Conservation (phyloP, 2,329 filamentous ascomycete genomes). For the Bertia moriformis region DNA sequence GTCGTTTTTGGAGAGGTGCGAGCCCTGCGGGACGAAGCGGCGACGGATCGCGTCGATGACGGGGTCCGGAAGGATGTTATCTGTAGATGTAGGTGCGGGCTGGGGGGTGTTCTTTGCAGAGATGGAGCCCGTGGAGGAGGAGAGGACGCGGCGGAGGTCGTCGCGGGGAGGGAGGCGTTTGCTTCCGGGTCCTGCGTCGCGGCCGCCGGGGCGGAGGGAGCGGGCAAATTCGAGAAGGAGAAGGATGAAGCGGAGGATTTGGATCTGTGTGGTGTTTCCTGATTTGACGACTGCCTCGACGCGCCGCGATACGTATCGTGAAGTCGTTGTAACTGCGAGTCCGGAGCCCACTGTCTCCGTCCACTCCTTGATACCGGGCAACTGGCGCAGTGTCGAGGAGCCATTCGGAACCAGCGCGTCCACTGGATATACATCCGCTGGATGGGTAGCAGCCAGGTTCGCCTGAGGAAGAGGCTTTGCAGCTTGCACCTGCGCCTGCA, state of each 20-base stretch:
- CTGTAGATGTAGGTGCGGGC: conserved; percentile 5
- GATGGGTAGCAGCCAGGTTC: conserved; percentile 23
- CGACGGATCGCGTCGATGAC: conserved; percentile 22
- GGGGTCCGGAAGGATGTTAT: conserved; percentile 14
- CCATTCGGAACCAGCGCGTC: conserved; percentile 23
- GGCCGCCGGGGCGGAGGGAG: conserved; percentile 12
- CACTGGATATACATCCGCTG: conserved; percentile 26
- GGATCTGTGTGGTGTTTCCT: conserved; percentile 21
- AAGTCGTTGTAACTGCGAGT: conserved; percentile 18
- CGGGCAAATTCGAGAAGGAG: conserved; percentile 23
- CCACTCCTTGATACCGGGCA: conserved; percentile 25
- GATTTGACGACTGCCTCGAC: conserved; percentile 19
- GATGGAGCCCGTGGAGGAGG: conserved; percentile 11
- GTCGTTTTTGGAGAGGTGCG: conserved; percentile 18
- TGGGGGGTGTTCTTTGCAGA: conserved; percentile 8
- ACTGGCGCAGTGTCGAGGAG: conserved; percentile 19
- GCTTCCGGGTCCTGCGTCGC: conserved; percentile 14
- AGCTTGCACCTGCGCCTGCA: conserved; percentile 24
- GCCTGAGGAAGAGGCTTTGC: conserved; percentile 26
- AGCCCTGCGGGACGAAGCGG: conserved; percentile 21
- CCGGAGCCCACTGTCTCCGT: conserved; percentile 17
- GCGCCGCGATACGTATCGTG: conserved; percentile 25
- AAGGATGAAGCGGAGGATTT: conserved; percentile 25
- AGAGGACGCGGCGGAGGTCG: conserved; percentile 19
- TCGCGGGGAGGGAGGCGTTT: conserved; percentile 21